Conservation (phyloP, 805 yeast species). For the Yarrowia phangngaensis region DNA sequence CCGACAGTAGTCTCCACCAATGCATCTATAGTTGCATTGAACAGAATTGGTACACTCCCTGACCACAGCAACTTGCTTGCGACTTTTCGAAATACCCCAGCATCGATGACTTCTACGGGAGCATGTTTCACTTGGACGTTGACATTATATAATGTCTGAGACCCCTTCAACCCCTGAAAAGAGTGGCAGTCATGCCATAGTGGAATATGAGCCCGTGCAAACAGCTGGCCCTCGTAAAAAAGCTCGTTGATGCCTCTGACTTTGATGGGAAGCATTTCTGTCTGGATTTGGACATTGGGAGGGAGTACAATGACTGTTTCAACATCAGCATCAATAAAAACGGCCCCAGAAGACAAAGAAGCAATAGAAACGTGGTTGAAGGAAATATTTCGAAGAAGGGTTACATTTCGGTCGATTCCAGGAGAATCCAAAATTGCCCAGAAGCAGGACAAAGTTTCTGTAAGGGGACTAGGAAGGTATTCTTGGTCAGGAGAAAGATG, state of each 20-base stretch:
- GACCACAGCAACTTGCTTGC: constrained; percentile 18
- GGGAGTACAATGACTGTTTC: constrained; percentile 6
- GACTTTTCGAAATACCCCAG: constrained; percentile 5
- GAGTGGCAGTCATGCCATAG: constrained; percentile 18
- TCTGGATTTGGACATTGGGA: constrained; percentile 6
- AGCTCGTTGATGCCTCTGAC: constrained; percentile 21
- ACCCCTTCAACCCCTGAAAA: constrained; percentile 11
- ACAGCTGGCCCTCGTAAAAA: constrained; percentile 13
- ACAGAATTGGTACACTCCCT: constrained; percentile 10
- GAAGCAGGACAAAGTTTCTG: constrained; percentile 2
- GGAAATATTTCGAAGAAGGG: constrained; percentile 2
- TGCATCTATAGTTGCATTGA: constrained; percentile 14
- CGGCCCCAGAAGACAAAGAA: constrained; percentile 13
- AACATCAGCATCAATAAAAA: constrained; percentile 19
- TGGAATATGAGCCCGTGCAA: constrained; percentile 13
- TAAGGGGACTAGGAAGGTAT: constrained; percentile 5
- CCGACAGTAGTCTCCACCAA: constrained; percentile 10
- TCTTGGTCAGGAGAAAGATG: constrained; percentile 14
- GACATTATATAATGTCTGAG: constrained; percentile 14
- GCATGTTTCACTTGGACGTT: constrained; percentile 10
- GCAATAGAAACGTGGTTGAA: constrained; percentile 8
- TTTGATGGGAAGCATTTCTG: constrained; percentile 16
- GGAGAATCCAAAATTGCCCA: constrained; percentile 20
- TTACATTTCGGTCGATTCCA: constrained; percentile 3
- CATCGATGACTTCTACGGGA: constrained; percentile 16